phyloP scores from a whole-genome alignment of 2,329 filamentous ascomycete genomes.

The Pseudomassariella vexata region DNA sequence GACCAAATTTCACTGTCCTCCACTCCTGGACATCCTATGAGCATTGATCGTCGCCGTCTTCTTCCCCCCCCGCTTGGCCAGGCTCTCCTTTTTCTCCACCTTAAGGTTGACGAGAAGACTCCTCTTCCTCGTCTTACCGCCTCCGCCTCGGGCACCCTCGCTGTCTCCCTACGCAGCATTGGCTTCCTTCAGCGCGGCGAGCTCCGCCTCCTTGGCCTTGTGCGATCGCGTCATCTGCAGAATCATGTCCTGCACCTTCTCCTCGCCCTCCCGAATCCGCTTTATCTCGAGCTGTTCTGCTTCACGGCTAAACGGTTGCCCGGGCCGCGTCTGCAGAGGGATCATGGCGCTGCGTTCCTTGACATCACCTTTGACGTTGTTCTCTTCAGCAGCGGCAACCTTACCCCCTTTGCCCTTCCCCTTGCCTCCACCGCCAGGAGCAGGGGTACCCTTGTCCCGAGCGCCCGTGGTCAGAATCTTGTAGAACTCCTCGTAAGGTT shows the following conservation, averaged over 20 bases:
- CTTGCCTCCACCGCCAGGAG: constrained; percentile 40
- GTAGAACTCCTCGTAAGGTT: constrained; percentile 89
- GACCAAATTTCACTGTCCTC: too few species aligned
- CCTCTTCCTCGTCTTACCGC: too few species aligned
- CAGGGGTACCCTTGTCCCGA: constrained; percentile 40
- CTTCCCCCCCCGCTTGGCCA: too few species aligned
- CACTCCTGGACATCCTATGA: too few species aligned
- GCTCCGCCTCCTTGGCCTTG: constrained; percentile 57
- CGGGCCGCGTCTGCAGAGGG: constrained; percentile 59
- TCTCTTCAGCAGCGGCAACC: constrained; percentile 15
- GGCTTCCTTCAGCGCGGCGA: constrained; percentile 55
- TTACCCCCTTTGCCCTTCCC: constrained; percentile 55
- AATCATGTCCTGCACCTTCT: constrained; percentile 56
- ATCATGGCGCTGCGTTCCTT: constrained; percentile 67
- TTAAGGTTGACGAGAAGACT: too few species aligned
- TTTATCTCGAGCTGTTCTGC: constrained; percentile 60
- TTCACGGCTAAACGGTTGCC: constrained; percentile 68
- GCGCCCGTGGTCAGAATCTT: constrained; percentile 75
- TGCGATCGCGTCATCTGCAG: constrained; percentile 54
- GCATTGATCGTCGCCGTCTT: too few species aligned
- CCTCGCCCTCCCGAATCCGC: constrained; percentile 56
- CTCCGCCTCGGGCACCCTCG: constrained; percentile 1
- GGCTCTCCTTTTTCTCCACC: too few species aligned
- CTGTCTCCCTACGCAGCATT: constrained; percentile 32
- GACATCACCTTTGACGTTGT: constrained; percentile 31